Evolutionary conservation across 208 protist species (phyloP).

Genomic region (Wallacemonas sp.): DNA sequence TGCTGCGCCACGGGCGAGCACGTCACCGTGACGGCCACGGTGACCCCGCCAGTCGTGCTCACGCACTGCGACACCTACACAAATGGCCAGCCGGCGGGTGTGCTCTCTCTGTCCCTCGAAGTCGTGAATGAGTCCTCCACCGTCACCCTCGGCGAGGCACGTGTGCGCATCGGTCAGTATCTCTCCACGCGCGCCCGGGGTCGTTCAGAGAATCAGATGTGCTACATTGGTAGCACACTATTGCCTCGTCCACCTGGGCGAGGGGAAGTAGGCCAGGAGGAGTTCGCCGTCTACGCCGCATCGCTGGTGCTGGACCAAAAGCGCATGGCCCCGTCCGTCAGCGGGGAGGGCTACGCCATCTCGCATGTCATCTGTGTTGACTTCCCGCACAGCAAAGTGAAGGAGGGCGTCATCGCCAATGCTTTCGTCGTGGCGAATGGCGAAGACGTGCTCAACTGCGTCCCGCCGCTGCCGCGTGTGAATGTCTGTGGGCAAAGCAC

Average conservation of each 20-base stretch:
- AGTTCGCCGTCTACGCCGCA: background rate
- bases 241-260: background rate
- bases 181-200: background rate
- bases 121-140: background rate
- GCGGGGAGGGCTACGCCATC: background rate
- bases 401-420: background rate
- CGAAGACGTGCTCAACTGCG: background rate
- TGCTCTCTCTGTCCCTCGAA: background rate
- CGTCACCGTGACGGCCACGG: background rate
- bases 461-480: background rate
- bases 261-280: background rate
- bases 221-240: too few species aligned
- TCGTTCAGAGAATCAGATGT: too few species aligned
- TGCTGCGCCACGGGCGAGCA: background rate
- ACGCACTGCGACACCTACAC: background rate
- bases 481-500: too few species aligned
- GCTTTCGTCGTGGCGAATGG: background rate
- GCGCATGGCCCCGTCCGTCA: background rate
- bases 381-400: slow-evolving; percentile 2
- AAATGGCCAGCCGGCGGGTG: background rate
- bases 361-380: background rate
- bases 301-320: background rate
- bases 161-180: background rate
- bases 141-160: background rate
- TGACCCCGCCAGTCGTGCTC: background rate